Percentiles rank a stretch among this genome's conserved stretches.
Conservation (phyloP, 163 green algal genomes). For the Trebouxiophyceae sp. region DNA sequence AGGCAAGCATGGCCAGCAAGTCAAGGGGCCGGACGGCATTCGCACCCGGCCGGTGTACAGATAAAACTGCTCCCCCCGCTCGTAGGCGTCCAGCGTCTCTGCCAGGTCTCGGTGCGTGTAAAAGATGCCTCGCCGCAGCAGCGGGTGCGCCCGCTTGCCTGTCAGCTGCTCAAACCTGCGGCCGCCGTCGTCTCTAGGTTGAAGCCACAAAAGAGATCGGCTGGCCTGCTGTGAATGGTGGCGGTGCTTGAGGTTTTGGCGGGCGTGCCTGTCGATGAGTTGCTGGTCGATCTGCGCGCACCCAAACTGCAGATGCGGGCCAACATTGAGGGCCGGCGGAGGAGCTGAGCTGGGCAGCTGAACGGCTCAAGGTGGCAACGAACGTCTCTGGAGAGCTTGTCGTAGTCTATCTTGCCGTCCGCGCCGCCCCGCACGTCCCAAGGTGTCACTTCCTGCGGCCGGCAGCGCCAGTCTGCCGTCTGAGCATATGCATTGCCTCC, state of each 20-base stretch:
- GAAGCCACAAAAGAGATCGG: too few relatives aligned
- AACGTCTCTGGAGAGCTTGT: slow-evolving; percentile 76
- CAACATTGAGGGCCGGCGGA: not conserved
- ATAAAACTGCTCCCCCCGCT: slow-evolving; percentile 92
- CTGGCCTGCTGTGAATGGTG: too few relatives aligned
- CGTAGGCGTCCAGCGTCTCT: slow-evolving; percentile 85
- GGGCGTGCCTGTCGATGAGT: slow-evolving; percentile 58
- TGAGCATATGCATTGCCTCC: too few relatives aligned
- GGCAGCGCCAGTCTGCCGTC: too few relatives aligned
- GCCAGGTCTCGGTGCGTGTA: slow-evolving; percentile 92
- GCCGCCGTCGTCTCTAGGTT: not conserved
- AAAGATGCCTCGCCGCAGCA: slow-evolving; percentile 90
- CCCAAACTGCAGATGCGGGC: slow-evolving; percentile 71
- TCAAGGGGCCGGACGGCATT: too few relatives aligned
- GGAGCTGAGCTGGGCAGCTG: too few relatives aligned
- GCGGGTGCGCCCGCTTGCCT: slow-evolving; percentile 75
- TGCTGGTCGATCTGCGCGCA: slow-evolving; percentile 63
- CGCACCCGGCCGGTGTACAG: slow-evolving; percentile 92
- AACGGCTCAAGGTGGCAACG: not conserved
- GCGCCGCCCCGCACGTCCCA: slow-evolving; percentile 83
- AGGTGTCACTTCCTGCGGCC: slow-evolving; percentile 69
- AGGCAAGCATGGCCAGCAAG: too few relatives aligned
- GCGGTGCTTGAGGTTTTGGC: not conserved
- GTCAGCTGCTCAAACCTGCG: slow-evolving; percentile 76
- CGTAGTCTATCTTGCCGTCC: slow-evolving; percentile 89